Base-by-base conservation (phyloP, 2,329 filamentous ascomycete genomes). In the Pestalotiopsis sp. region DNA sequence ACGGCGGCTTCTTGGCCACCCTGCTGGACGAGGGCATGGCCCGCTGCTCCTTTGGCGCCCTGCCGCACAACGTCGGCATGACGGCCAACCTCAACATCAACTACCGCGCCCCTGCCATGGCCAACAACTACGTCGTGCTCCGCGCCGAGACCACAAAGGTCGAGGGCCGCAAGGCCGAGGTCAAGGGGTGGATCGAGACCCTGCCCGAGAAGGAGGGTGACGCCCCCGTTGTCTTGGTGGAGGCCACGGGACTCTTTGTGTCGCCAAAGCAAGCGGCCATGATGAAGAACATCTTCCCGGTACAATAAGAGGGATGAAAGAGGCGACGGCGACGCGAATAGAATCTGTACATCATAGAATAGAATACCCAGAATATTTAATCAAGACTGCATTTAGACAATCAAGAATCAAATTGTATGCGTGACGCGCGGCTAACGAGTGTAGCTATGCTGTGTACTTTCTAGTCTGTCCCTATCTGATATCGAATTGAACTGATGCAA, bases 121-220 rank as follows among this genome's bases (percentile, higher is more conserved):
- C 94, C 5, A 88, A 89, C 25, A 88, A 88, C 70, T 96, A 92
- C 77, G 84, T 97, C 38, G 93, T 97, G 58, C 82, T 99, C 69
- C 87, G 88, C 70, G 95, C 93, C 3, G 88, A 90, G 77, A 97
- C 95, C 23, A 91, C 88, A 11, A 95, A 92, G 82, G 92, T 95
- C 1, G 94, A 98, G 77, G 95, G 96, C 1, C 87, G 96, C 71
- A 98, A 98, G 84, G 95, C 94, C 13, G 98, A 94, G 94, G 94
- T 98, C 1, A 91, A 93, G 81, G 96, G 94, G 1, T 88, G 89
- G 73, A 91, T 98, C 74, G 94, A 97, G 86, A 91, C 93, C 67
- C 81, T 98, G 70, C 88, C 85, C 31, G 83, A 83, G 73, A 64
- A 64, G 17, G 84, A 89, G 41, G 88, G 89, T 9, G 87, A 91